phyloP scores from a whole-genome alignment of 2,329 filamentous ascomycete genomes.

The Exophiala aquamarina region DNA sequence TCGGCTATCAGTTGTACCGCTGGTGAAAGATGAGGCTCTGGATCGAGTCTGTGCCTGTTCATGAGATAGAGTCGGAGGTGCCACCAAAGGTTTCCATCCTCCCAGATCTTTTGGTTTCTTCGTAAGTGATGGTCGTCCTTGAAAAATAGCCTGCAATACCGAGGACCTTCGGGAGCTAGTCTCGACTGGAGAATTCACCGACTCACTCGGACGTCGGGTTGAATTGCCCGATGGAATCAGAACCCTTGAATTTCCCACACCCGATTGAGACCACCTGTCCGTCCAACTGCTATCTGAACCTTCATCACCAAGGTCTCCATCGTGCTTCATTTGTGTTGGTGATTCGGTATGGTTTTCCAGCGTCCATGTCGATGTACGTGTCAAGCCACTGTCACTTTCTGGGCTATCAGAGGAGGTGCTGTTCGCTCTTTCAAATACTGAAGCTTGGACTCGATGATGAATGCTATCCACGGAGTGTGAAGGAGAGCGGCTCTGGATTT shows the following conservation, averaged over 20 bases:
- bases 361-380: constrained; percentile 27
- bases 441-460: constrained; percentile 36
- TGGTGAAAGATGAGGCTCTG: constrained; percentile 29
- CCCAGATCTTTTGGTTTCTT: constrained; percentile 27
- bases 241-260: constrained; percentile 11
- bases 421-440: constrained; percentile 48
- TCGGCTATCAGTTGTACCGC: constrained; percentile 13
- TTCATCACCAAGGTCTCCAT: constrained; percentile 14
- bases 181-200: constrained; percentile 25
- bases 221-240: not conserved
- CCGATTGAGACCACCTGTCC: constrained; percentile 15
- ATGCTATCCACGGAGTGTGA: constrained; percentile 34
- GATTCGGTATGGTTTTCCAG: constrained; percentile 22
- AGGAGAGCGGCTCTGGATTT: constrained; percentile 44
- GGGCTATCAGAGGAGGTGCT: constrained; percentile 45
- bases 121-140: constrained; percentile 12
- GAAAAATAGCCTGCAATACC: constrained; percentile 24
- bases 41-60: constrained; percentile 26
- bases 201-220: constrained; percentile 16
- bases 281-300: constrained; percentile 20
- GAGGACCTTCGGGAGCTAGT: constrained; percentile 9
- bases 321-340: constrained; percentile 21
- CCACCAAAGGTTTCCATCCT: constrained; percentile 28
- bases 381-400: constrained; percentile 30
- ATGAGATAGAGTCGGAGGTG: constrained; percentile 29